A percentile compares a stretch with the other conserved stretches of the same genome.
Evolutionary conservation across 768 basidiomycete genomes (phyloP).

Genomic region (Rossbeevera mucosa): DNA sequence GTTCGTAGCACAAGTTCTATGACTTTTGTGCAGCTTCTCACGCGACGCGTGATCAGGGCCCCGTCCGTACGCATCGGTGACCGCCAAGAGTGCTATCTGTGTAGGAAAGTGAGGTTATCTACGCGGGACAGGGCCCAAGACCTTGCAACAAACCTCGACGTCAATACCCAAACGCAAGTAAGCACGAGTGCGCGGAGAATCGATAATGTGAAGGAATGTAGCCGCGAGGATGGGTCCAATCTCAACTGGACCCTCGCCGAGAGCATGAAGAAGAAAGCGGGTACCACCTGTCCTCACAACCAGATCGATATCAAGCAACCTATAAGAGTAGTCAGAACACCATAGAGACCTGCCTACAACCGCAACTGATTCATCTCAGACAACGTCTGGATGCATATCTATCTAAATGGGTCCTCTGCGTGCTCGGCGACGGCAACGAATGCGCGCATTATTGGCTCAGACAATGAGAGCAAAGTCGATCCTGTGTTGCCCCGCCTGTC

Average conservation of each 20-base stretch:
- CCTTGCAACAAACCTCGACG: conserved; percentile 63
- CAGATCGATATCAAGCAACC: conserved; percentile 87
- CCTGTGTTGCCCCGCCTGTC: conserved; percentile 38
- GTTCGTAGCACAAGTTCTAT: conserved; percentile 81
- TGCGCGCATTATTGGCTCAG: conserved; percentile 77
- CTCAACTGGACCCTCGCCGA: conserved; percentile 88
- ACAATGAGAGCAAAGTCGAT: conserved; percentile 53
- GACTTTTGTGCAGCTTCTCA: conserved; percentile 72
- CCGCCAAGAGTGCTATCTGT: conserved; percentile 79
- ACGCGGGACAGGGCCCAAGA: neutral
- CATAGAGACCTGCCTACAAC: conserved; percentile 5
- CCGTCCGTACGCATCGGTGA: conserved; percentile 92
- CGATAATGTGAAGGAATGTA: conserved; percentile 77
- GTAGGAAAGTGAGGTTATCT: neutral
- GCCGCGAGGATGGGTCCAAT: conserved; percentile 73
- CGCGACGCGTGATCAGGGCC: conserved; percentile 65
- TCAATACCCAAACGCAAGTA: conserved; percentile 80
- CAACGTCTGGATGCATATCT: conserved; percentile 79
- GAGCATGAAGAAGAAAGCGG: conserved; percentile 75
- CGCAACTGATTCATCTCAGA: conserved; percentile 75
- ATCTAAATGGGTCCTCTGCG: conserved; percentile 81
- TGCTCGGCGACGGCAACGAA: conserved; percentile 93
- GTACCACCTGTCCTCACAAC: conserved; percentile 79
- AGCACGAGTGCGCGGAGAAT: conserved; percentile 76
- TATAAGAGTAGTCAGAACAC: conserved; percentile 29